phyloP scores from a whole-genome alignment of 2,329 filamentous ascomycete genomes.

The Fonsecaea erecta region DNA sequence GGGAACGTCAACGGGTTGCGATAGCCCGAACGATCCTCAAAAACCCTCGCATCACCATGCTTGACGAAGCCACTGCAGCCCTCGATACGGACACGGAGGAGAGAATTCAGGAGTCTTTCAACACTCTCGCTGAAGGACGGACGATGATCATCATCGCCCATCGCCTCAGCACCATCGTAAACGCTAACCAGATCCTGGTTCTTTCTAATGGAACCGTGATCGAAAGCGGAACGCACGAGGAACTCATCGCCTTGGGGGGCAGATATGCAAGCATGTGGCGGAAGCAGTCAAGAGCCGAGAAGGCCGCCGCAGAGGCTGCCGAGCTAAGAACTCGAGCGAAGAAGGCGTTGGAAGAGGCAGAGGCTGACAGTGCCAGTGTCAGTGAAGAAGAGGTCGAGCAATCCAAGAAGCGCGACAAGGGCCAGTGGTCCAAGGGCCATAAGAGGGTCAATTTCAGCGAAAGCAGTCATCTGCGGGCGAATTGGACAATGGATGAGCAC shows the following conservation, averaged over 20 bases:
- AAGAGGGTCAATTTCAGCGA: constrained; percentile 38
- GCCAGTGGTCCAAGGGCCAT: constrained; percentile 25
- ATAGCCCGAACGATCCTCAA: constrained; percentile 94
- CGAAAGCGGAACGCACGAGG: constrained; percentile 78
- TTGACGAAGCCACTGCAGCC: constrained; percentile 91
- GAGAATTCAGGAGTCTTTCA: constrained; percentile 86
- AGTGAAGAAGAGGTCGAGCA: constrained; percentile 51
- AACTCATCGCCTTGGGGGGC: constrained; percentile 71
- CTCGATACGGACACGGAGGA: constrained; percentile 91
- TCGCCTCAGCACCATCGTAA: constrained; percentile 81
- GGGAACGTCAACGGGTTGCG: constrained; percentile 90
- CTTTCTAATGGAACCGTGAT: constrained; percentile 75
- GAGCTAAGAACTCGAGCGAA: constrained; percentile 51
- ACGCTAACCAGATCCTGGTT: constrained; percentile 83
- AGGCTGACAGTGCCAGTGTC: constrained; percentile 55
- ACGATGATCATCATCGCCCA: constrained; percentile 96
- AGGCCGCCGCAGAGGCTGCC: constrained; percentile 66
- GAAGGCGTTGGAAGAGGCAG: constrained; percentile 45
- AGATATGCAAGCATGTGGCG: constrained; percentile 86
- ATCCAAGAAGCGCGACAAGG: constrained; percentile 27
- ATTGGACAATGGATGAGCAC: constrained; percentile 28
- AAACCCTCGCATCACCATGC: constrained; percentile 85
- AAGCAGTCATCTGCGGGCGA: constrained; percentile 32
- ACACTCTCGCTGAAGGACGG: constrained; percentile 78
- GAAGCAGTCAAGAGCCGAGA: constrained; percentile 80